phyloP scores from a whole-genome alignment of 192 early-diverging fungal genomes.

The Gaertneriomyces sp. region DNA sequence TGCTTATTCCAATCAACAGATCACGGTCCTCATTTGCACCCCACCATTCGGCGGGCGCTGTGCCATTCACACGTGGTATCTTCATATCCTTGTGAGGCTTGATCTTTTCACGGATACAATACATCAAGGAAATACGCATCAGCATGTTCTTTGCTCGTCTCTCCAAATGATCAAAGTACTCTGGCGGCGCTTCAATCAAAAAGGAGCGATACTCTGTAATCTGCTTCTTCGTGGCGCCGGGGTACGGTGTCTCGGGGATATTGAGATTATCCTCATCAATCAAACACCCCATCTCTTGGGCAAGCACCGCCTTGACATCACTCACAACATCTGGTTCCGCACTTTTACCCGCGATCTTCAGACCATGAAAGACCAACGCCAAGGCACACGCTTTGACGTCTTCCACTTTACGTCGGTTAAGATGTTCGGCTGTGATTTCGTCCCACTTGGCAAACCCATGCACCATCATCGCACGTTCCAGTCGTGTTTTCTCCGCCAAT shows the following conservation, averaged over 20 bases:
- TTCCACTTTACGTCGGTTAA: slow-evolving; percentile 12
- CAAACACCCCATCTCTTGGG: slow-evolving; percentile 1
- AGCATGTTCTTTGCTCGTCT: slow-evolving; percentile 65
- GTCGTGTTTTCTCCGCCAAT: slow-evolving; percentile 44
- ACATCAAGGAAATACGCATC: slow-evolving; percentile 69
- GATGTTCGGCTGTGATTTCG: slow-evolving; percentile 39
- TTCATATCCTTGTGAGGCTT: slow-evolving; percentile 58
- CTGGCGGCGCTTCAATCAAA: slow-evolving; percentile 64
- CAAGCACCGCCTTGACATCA: slow-evolving; percentile 57
- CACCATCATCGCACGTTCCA: slow-evolving; percentile 55
- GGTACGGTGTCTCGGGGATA: slow-evolving; percentile 58
- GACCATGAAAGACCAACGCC: slow-evolving; percentile 42
- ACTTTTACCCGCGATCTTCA: slow-evolving; percentile 40
- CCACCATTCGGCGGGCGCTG: slow-evolving; percentile 59
- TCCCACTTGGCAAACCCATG: slow-evolving; percentile 59
- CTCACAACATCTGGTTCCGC: slow-evolving; percentile 58
- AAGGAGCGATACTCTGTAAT: slow-evolving; percentile 48
- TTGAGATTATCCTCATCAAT: slow-evolving; percentile 31
- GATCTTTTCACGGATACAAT: slow-evolving; percentile 68
- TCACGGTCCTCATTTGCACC: slow-evolving; percentile 74
- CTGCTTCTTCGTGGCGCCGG: slow-evolving; percentile 61
- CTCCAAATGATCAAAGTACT: slow-evolving; percentile 71
- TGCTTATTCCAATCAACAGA: slow-evolving; percentile 70
- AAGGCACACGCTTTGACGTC: slow-evolving; percentile 34
- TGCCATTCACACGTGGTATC: slow-evolving; percentile 68